Evolutionary conservation across 2,329 filamentous ascomycete species (phyloP), one percentile per base, ranked within the genome.

Genomic region (Thelonectria olida): DNA sequence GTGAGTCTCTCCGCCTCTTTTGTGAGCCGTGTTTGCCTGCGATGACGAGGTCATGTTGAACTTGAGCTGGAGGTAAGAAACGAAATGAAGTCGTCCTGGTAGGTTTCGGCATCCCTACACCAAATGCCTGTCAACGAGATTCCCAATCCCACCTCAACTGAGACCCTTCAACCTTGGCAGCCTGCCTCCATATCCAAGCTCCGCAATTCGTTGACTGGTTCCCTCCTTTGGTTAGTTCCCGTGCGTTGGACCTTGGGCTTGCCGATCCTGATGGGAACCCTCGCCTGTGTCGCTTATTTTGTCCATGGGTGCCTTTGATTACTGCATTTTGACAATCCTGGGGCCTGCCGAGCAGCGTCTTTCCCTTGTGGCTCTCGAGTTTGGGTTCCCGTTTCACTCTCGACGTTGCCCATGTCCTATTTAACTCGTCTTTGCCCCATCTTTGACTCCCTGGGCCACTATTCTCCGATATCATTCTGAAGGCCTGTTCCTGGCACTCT

Each of bases 271-370:
- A 60, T 61, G 38, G 61, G 45, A 51, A 65, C 64, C 51, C 67
- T 68, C 62, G 67, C 58, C 64, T 62, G 57, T 51, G 58, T 58
- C 54, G 55, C 64, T 65, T 67, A 70, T 67, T 67, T 67, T 57
- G 63, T 66, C 48, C 12, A 15, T 15, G 12, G n/a, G 34, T 38
- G 42, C 15, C 27, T 59, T 42, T 59, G 31, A 50, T 44, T 54
- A 10, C 9, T 45, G 49, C 57, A 50, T 49, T 49, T 20, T 25
- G 34, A 49, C 44, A 15, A 44, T 50, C 20, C 13, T n/a, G n/a
- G n/a, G n/a, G n/a, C n/a, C 34, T 25, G 10, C 42, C 34, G 13
- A 50, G 20, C n/a, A 22, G 20, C 42, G 34, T 54, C 42, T 28
- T 45, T 54, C 45, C 23, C 50, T 49, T 38, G 31, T 54, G 27